Evolutionary conservation across 805 yeast species (phyloP).

Genomic region (Metschnikowia amazonensis): DNA sequence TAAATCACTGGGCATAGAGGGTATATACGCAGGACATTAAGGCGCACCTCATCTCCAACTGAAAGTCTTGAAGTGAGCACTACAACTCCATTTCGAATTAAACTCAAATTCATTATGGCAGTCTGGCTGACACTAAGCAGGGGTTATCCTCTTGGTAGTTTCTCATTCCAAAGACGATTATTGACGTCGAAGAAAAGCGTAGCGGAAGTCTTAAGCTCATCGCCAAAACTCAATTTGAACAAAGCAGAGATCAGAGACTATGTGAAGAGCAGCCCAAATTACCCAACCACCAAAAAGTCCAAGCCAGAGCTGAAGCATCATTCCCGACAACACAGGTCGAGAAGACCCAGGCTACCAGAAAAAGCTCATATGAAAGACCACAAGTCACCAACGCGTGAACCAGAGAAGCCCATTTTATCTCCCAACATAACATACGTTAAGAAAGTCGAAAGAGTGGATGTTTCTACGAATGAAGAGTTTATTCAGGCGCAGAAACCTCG

Average conservation of each 20-base stretch:
- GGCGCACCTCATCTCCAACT: constrained; percentile 1
- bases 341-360: background rate
- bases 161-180: background rate
- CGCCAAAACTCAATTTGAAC: constrained; percentile 1
- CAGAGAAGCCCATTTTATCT: background rate
- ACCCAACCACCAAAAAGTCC: background rate
- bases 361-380: background rate
- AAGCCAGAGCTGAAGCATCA: background rate
- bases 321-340: background rate
- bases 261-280: background rate
- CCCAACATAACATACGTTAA: background rate
- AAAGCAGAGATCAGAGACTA: background rate
- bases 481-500: constrained; percentile 21
- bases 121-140: background rate
- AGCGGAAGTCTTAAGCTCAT: background rate
- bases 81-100: background rate
- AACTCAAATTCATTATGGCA: background rate
- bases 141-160: background rate
- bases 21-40: background rate
- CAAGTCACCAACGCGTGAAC: background rate
- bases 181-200: background rate
- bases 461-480: constrained; percentile 8
- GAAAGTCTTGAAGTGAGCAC: background rate
- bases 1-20: background rate
- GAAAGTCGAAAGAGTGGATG: background rate